A percentile compares a stretch with the other conserved stretches of the same genome.
These are phyloP conservation scores for Kockiozyma suomiensis DNA, from an alignment of 805 yeast species.

Conservation along the genomic window DNA sequence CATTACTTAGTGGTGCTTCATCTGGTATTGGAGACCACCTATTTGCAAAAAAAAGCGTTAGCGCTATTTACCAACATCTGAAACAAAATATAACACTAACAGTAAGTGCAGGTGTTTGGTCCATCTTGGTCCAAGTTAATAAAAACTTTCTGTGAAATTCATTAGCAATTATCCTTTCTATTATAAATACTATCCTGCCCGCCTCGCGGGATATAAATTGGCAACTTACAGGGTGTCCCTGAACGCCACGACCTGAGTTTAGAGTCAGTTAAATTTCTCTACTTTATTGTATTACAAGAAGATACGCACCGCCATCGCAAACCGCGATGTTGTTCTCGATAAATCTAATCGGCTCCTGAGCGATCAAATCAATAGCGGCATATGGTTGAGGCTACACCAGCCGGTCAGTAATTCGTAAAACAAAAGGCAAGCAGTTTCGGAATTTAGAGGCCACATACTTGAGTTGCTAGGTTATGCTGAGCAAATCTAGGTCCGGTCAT, in stretches of 20 bases:
- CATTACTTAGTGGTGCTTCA: conserved; percentile 23
- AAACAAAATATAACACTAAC: conserved; percentile 40
- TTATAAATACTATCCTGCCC: no score
- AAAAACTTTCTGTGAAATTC: conserved; percentile 52
- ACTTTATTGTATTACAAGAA: not conserved
- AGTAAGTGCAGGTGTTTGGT: conserved; percentile 75
- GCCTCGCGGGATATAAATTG: not conserved
- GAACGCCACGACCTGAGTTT: conserved; percentile 55
- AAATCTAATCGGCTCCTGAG: conserved; percentile 69
- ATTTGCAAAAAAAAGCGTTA: not conserved
- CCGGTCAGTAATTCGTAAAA: not conserved
- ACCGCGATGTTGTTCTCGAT: conserved; percentile 68
- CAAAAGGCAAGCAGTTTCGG: no score
- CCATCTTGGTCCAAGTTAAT: conserved; percentile 79
- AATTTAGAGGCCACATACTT: conserved; percentile 9
- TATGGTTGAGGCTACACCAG: conserved; percentile 69
- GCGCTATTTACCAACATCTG: not conserved
- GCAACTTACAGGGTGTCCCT: conserved; percentile 67
- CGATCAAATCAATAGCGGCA: conserved; percentile 82
- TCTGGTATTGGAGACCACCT: conserved; percentile 34
- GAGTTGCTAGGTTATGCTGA: conserved; percentile 61
- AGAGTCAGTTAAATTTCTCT: not conserved
- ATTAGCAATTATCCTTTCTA: not conserved
- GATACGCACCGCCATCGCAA: conserved; percentile 63
- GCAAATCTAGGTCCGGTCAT: conserved; percentile 66